Evolutionary conservation across 139 green algal species (phyloP).

Genomic region (Nannochloris sp.): DNA sequence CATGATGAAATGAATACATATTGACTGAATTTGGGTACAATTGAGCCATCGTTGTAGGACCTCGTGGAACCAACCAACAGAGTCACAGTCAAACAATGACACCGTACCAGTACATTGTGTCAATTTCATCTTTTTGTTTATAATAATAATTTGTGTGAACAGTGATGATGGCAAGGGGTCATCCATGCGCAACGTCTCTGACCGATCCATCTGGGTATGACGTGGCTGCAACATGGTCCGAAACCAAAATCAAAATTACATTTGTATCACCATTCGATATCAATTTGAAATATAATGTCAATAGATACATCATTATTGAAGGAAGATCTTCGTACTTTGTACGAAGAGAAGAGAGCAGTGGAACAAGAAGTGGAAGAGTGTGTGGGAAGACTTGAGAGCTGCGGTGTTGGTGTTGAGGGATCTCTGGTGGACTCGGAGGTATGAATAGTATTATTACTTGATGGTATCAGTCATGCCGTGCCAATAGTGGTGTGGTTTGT

Average conservation of each 20-base stretch:
- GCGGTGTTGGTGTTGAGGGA: constrained; percentile 43
- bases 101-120: too few relatives aligned
- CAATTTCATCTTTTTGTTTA: too few relatives aligned
- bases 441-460: background rate
- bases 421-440: constrained; percentile 64
- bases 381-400: constrained; percentile 32
- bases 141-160: background rate
- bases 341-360: constrained; percentile 19
- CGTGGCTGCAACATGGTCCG: background rate
- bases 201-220: too few relatives aligned
- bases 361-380: constrained; percentile 42
- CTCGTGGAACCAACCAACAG: too few relatives aligned
- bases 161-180: background rate
- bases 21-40: too few relatives aligned
- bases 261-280: too few relatives aligned
- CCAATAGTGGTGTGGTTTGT: constrained; percentile 2
- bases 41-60: too few relatives aligned
- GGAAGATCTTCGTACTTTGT: constrained; percentile 32
- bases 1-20: too few relatives aligned
- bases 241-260: too few relatives aligned
- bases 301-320: constrained; percentile 25
- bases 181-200: too few relatives aligned
- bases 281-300: too few relatives aligned
- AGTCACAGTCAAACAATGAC: too few relatives aligned
- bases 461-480: background rate